Base-by-base conservation (phyloP, 75 land plant genomes). In the Larix kaempferi region DNA sequence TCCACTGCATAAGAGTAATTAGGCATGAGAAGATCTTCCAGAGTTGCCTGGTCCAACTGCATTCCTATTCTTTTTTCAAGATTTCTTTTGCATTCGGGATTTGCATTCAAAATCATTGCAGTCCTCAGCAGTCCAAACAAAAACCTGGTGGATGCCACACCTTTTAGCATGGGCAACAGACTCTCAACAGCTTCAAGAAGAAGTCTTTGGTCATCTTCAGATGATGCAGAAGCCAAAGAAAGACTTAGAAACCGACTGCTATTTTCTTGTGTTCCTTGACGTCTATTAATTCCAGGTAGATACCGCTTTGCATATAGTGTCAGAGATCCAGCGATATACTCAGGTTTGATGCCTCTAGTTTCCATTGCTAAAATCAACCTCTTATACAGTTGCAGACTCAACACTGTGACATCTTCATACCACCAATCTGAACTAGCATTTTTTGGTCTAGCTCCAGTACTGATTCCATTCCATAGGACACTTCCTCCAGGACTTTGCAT, bases 21-120 rank as follows among this genome's bases (percentile, higher is more conserved):
- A 14, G 99, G 99, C 69, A 96, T 80, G 26, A 96, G 80, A n/a
- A 96, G 82, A 82, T 96, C 99, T 59, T 96, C 99, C 74, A 96
- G 74, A 1, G 80, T 82, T 4, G 93, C 98, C 77, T 92, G 90
- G 41, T 96, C 99, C 57, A 96, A 77, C 73, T 96, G 99, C 69
- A 87, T 74, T 11, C 99, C 99, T 56, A 96, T 81, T 75, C 92
- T 71, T 78, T 76, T 87, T 80, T 96, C 99, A 78, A 96, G 82
- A 65, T 87, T 96, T 7, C 84, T 81, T 58, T 88, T 75, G 59
- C 98, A 94, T 13, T 88, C 78, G 29, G 82, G 79, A 25, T 80
- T 88, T 17, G 92, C 90, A 59, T 85, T 80, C 75, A 96, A 80
- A 56, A 91, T 85, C 78, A 91, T 82, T 1, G 93, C 88, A 25